These are phyloP conservation scores for Eimeria praecox DNA, from an alignment of 169 alveolate genomes.

Conservation along the genomic window DNA sequence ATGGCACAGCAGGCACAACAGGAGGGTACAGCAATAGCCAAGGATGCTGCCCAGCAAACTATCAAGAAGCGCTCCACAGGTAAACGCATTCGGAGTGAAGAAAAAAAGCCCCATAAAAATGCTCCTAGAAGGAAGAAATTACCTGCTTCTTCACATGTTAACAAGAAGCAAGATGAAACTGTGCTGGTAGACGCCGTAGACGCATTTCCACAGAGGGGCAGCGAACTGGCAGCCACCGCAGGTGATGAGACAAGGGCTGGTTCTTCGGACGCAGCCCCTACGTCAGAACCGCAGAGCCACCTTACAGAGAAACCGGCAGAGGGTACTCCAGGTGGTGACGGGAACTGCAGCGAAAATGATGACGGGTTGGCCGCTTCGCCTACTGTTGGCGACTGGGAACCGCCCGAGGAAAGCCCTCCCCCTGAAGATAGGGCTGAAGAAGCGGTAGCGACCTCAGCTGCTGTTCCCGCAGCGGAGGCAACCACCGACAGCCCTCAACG, in stretches of 20 bases:
- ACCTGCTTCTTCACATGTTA: not conserved
- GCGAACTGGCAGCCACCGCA: not conserved
- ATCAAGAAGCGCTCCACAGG: not conserved
- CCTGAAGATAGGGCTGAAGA: not conserved
- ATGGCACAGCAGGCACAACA: not conserved
- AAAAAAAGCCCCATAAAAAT: not conserved
- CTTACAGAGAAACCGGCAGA: not conserved
- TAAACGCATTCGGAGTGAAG: slow-evolving; percentile 5
- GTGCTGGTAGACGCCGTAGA: not conserved
- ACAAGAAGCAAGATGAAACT: not conserved
- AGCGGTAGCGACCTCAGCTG: not conserved
- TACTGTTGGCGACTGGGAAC: slow-evolving; percentile 17
- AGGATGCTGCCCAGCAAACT: not conserved
- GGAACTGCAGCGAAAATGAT: not conserved
- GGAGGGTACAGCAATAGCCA: not conserved
- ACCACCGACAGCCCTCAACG: slow-evolving; percentile 1
- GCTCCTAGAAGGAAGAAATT: not conserved
- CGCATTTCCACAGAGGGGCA: not conserved
- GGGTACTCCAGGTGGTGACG: not conserved
- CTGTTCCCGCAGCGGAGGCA: slow-evolving; percentile 19
- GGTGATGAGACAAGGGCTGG: not conserved
- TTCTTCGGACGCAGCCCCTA: not conserved
- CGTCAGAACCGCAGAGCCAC: not conserved
- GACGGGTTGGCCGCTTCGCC: not conserved
- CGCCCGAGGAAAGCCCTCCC: not conserved